phyloP scores from a whole-genome alignment of 495 filamentous ascomycete genomes.

The Xylaria acuta region DNA sequence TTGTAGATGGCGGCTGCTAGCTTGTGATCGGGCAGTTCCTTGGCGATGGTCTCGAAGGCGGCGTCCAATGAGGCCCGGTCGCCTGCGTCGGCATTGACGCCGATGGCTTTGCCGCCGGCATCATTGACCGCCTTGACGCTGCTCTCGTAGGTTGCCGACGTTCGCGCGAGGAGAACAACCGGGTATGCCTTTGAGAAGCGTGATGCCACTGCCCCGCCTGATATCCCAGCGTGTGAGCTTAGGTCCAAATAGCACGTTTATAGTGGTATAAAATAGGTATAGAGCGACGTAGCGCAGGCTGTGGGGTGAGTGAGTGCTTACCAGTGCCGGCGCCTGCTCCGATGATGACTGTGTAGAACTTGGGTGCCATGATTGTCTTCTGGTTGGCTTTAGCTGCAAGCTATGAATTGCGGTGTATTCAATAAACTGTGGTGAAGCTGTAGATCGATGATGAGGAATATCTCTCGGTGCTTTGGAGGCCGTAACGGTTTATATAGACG shows the following conservation, averaged over 20 bases:
- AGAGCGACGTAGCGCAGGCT: background rate
- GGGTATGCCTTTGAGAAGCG: constrained; percentile 76
- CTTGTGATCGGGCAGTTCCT: constrained; percentile 58
- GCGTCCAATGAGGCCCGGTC: constrained; percentile 64
- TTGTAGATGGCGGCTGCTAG: constrained; percentile 87
- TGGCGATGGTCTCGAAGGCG: constrained; percentile 72
- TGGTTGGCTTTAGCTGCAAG: background rate
- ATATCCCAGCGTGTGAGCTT: background rate
- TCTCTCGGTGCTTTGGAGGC: background rate
- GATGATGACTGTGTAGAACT: constrained; percentile 69
- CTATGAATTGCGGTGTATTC: background rate
- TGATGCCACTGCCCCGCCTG: constrained; percentile 62
- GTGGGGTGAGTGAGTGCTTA: constrained; percentile 32
- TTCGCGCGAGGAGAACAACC: constrained; percentile 77
- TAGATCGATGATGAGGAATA: background rate
- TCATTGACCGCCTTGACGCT: constrained; percentile 78
- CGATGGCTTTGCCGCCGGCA: constrained; percentile 73
- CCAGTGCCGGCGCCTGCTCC: constrained; percentile 74
- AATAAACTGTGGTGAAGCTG: background rate
- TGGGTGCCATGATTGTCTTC: constrained; percentile 38
- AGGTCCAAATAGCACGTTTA: background rate
- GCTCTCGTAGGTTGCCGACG: constrained; percentile 66
- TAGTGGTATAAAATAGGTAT: background rate
- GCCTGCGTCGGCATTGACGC: constrained; percentile 75
- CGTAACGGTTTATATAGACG: constrained; percentile 7